Conservation (phyloP, 2,329 filamentous ascomycete species). For the Arthrobotrys entomopaga region DNA sequence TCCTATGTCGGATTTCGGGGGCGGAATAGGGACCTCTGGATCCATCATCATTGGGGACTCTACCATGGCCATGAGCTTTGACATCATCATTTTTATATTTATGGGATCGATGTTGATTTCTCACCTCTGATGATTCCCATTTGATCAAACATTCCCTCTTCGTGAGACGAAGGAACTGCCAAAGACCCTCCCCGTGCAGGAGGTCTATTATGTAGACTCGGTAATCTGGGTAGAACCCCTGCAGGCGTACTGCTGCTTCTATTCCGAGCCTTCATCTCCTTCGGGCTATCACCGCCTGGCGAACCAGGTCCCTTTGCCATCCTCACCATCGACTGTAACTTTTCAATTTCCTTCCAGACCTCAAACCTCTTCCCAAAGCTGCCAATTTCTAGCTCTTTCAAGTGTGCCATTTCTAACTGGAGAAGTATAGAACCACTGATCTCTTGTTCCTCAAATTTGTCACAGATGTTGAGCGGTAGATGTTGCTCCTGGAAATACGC, state of each 20-base stretch:
- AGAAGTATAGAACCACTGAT: slow-evolving; percentile 92
- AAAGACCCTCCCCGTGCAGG: slow-evolving; percentile 54
- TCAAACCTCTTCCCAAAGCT: slow-evolving; percentile 59
- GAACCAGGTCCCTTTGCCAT: slow-evolving; percentile 17
- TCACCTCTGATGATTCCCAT: slow-evolving; percentile 49
- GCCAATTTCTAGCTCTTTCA: slow-evolving; percentile 59
- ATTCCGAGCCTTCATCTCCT: slow-evolving; percentile 42
- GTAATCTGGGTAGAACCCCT: slow-evolving; percentile 57
- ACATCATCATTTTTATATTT: background rate
- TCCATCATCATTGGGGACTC: slow-evolving; percentile 41
- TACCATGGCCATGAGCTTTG: slow-evolving; percentile 19
- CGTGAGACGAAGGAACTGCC: slow-evolving; percentile 30
- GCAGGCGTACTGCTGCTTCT: slow-evolving; percentile 58
- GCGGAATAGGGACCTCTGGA: slow-evolving; percentile 24
- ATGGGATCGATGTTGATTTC: background rate
- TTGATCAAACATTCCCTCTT: slow-evolving; percentile 40
- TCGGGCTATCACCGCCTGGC: slow-evolving; percentile 1
- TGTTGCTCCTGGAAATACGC: slow-evolving; percentile 87
- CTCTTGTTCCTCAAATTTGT: slow-evolving; percentile 94
- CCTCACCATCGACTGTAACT: slow-evolving; percentile 55
- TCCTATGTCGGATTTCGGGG: slow-evolving; percentile 44
- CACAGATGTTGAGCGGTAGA: slow-evolving; percentile 88
- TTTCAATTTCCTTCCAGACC: slow-evolving; percentile 60
- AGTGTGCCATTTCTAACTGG: slow-evolving; percentile 58
- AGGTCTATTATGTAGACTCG: slow-evolving; percentile 57